Conservation (phyloP, 2,329 filamentous ascomycete genomes). For the Chaetomiaceae sp. region DNA sequence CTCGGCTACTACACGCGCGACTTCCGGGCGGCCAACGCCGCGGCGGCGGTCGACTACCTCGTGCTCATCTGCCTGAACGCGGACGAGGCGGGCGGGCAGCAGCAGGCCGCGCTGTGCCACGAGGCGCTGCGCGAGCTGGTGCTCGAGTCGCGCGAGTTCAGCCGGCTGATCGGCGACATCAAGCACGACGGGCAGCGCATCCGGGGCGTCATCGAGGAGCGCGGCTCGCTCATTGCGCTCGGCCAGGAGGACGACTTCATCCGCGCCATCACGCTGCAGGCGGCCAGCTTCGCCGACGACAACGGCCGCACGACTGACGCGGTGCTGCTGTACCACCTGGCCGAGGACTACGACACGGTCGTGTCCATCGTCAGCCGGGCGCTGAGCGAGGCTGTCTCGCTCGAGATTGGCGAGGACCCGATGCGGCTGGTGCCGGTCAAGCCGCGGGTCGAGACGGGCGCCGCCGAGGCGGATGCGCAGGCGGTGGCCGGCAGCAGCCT, state of each 20-base stretch:
- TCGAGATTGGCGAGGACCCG: conserved; percentile 78
- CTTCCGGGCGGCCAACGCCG: conserved; percentile 85
- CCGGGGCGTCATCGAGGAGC: conserved; percentile 80
- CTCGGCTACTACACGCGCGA: conserved; percentile 93
- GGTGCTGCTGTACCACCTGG: conserved; percentile 88
- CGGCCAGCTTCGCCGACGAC: conserved; percentile 88
- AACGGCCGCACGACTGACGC: conserved; percentile 91
- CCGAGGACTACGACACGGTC: conserved; percentile 94
- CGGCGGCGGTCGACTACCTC: conserved; percentile 90
- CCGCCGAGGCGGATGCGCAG: conserved; percentile 21
- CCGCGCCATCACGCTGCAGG: conserved; percentile 86
- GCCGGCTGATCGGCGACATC: conserved; percentile 88
- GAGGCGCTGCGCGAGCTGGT: conserved; percentile 91
- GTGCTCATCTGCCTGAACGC: conserved; percentile 86
- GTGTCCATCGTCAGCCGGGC: conserved; percentile 83
- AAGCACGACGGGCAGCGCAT: conserved; percentile 79
- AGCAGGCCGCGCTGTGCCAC: conserved; percentile 79
- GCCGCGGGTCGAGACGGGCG: conserved; percentile 51
- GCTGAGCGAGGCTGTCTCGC: conserved; percentile 80
- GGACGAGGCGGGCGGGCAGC: conserved; percentile 56
- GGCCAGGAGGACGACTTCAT: conserved; percentile 79
- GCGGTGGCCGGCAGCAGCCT: conserved; percentile 51
- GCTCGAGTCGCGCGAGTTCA: conserved; percentile 94
- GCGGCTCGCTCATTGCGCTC: conserved; percentile 74
- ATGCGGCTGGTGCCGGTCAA: conserved; percentile 75